phyloP scores from a whole-genome alignment of 495 filamentous ascomycete species.

The Astrocystis sublimbata region DNA sequence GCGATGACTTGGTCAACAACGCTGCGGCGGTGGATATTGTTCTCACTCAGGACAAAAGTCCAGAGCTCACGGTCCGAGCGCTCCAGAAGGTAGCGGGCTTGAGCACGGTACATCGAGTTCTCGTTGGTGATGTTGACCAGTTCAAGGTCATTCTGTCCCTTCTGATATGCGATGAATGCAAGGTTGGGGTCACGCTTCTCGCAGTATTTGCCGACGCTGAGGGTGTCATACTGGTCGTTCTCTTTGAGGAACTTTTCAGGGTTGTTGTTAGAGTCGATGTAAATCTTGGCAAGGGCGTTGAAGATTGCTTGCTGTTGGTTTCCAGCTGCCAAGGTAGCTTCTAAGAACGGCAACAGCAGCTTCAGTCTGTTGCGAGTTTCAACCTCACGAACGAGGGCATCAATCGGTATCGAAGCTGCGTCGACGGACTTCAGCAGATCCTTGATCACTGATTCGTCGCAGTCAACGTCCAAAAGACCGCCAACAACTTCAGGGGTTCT shows the following conservation, averaged over 20 bases:
- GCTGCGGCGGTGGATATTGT: conserved; percentile 90
- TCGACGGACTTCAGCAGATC: conserved; percentile 86
- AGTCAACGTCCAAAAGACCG: conserved; percentile 95
- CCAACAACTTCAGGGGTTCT: conserved; percentile 93
- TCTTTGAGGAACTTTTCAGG: conserved; percentile 98
- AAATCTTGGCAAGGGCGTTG: conserved; percentile 98
- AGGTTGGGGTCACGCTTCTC: conserved; percentile 98
- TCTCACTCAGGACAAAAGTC: conserved; percentile 89
- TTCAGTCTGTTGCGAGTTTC: conserved; percentile 95
- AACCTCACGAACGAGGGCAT: conserved; percentile 93
- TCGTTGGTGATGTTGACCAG: conserved; percentile 98
- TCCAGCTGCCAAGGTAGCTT: conserved; percentile 83
- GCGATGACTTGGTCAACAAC: conserved; percentile 96
- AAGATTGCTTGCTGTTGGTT: conserved; percentile 98
- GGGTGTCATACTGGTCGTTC: conserved; percentile 94
- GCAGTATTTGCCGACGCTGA: conserved; percentile 95
- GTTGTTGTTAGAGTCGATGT: conserved; percentile 99
- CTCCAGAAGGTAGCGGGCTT: conserved; percentile 92
- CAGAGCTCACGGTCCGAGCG: conserved; percentile 89
- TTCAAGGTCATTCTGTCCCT: conserved; percentile 97
- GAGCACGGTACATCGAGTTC: conserved; percentile 97
- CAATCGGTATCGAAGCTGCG: conserved; percentile 83
- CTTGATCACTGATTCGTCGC: conserved; percentile 95
- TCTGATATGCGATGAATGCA: conserved; percentile 91
- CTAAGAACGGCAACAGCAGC: conserved; percentile 93